Evolutionary conservation across 139 green algal genomes (phyloP), one percentile per base, ranked within the genome.

Genomic region (Zygnema cylindricum): DNA sequence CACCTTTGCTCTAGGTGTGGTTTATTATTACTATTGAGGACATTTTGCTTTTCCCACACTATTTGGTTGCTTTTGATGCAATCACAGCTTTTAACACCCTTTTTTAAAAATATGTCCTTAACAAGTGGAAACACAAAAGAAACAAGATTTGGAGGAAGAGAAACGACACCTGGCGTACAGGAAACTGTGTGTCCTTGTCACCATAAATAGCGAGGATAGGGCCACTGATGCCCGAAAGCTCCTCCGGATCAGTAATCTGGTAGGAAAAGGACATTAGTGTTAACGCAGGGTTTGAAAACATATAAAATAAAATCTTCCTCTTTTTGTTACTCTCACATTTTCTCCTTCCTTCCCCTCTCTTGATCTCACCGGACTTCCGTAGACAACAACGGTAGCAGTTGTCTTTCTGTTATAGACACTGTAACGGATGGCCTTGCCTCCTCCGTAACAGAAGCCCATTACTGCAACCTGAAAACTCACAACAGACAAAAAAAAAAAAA

Each of bases 351-450:
- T 35, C 22, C 16, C 21, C 16, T 21, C 43, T 81, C 73, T 81
- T 35, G 36, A 21, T 22, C 73, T 81, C 73, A 81, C 73, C 16
- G 73, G 73, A 16, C 22, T 81, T 35, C 73, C 73, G 43, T 81
- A 81, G 73, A 84, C 3, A 43, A 84, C 77, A 23, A 75, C 77
- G 3, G 77, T 84, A 43, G 77, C 77, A 30, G 23, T 3, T 35
- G 77, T 3, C 3, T 84, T 3, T 25, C 33, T 69, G 23, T 21
- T 21, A 75, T 75, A 16, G 11, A 30, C 11, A 69, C 30, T 75
- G 33, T 55, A 84, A 3, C 77, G 77, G 77, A 84, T 84, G 23
- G 77, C 77, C 77, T 84, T 84, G 23, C 77, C 77, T 3, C 77
- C 77, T 3, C 77, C 77, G 32, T 84, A 84, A 43, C 77, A 84